Evolutionary conservation across 495 filamentous ascomycete genomes (phyloP).

Genomic region (Elaphomyces granulatus): DNA sequence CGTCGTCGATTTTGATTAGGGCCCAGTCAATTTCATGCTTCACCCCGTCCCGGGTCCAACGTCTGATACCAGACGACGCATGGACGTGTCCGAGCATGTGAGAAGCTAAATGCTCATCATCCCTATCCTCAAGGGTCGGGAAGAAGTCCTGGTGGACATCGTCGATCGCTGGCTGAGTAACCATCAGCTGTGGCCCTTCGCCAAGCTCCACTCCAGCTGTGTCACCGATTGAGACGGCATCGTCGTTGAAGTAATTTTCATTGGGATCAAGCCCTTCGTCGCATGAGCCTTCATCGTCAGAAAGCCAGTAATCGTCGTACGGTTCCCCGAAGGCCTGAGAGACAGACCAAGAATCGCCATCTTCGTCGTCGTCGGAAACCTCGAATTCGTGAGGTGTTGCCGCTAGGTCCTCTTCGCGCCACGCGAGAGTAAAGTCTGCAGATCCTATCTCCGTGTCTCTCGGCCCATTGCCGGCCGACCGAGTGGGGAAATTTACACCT

Average conservation of each 20-base stretch:
- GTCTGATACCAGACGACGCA: conserved; percentile 74
- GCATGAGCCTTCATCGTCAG: conserved; percentile 34
- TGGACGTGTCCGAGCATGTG: conserved; percentile 71
- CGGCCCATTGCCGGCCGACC: conserved; percentile 25
- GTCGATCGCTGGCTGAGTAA: conserved; percentile 79
- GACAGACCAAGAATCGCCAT: conserved; percentile 19
- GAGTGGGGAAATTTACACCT: conserved; percentile 17
- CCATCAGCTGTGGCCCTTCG: conserved; percentile 52
- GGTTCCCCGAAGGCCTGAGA: conserved; percentile 16
- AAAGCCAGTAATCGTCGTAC: conserved; percentile 28
- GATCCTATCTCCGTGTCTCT: conserved; percentile 8
- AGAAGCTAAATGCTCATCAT: conserved; percentile 60
- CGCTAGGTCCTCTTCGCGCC: conserved; percentile 20
- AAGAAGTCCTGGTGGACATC: conserved; percentile 77
- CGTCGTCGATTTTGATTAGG: conserved; percentile 62
- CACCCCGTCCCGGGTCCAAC: conserved; percentile 47
- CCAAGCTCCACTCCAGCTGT: conserved; percentile 66
- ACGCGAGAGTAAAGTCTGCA: conserved; percentile 19
- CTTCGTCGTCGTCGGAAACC: conserved; percentile 36
- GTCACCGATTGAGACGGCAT: conserved; percentile 59
- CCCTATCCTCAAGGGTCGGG: conserved; percentile 41
- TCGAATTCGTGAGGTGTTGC: conserved; percentile 30
- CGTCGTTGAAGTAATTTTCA: conserved; percentile 40
- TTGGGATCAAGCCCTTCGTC: conserved; percentile 26
- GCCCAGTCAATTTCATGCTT: conserved; percentile 96